Evolutionary conservation across 176 grass and related monocot genomes (phyloP), one percentile per base, ranked within the genome.

Genomic region (Carex kokanica): DNA sequence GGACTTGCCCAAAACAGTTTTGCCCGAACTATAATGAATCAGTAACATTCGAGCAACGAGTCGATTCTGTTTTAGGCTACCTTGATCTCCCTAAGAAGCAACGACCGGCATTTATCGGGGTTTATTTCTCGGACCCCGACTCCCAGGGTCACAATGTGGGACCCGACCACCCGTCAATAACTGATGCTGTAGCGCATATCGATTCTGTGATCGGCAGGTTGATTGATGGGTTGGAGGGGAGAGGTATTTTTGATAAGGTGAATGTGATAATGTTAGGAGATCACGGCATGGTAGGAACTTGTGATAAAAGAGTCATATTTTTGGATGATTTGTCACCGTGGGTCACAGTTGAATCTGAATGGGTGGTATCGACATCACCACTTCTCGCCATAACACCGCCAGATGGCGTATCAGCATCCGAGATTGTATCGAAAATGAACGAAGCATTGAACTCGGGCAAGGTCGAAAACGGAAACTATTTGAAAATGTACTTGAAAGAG

Each of bases 111-210:
- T 81, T 98, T 53, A 21, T 93, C 11, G 90, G 91, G 4, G 89
- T 98, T 0, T 99, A 99, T 79, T 99, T 95, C 27, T 93, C 92
- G 64, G 96, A 99, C 60, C 96, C 96, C 6, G 91, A 99, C 86
- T 81, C 89, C 51, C 89, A 95, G 86, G 96, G 96, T 52, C 96
- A 99, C 81, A 59, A 88, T 61, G 89, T 95, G 1, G 93, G 96
- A 29, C 89, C 96, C 5, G 96, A 99, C 6, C 90, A 99, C 45
- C 93, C 96, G 0, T 70, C 84, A 13, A 60, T 99, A 79, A 95
- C 91, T 0, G 91, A 86, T 6, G 93, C 91, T 0, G 96, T 99
- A 18, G 62, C 64, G 29, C 74, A 55, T 2, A 91, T 99, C 0
- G 93, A 99, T 49, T 83, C 85, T 11, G 61, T 99, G 86, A 87